Base-by-base conservation (phyloP, 768 basidiomycete species). In the Phylloporus scabripes region DNA sequence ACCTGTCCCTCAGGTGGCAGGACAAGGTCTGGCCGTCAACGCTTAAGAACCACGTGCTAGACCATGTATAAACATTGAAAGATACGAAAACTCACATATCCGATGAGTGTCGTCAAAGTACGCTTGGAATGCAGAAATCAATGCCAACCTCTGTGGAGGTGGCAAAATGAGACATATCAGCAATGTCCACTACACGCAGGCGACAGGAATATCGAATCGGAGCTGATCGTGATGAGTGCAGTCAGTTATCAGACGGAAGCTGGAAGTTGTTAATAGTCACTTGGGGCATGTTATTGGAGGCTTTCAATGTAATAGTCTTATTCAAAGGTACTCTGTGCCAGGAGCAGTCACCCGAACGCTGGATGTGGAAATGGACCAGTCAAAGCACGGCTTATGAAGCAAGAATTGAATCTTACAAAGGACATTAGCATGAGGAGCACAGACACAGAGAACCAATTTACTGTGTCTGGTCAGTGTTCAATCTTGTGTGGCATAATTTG, bases 191-290 rank as follows among this genome's bases (percentile, higher is more conserved):
- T 40, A n/a, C 14, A 79, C 83, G 82, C 74, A 50, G 76, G 69
- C 12, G 85, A 87, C 10, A 82, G 83, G 53, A 87, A 85, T 18
- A 66, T 48, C 0, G 82, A 76, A 60, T 83, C 82, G 4, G 82
- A 84, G 55, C 82, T 81, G 44, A 87, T 81, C 45, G 77, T 77
- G 50, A 86, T 86, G 24, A 85, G 84, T 47, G 84, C 85, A 31
- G 75, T 76, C 37, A 74, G 56, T 83, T 79, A 54, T 87, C 83
- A 4, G 76, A 75, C 1, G 85, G 85, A 48, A 87, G 71, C 59
- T 81, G 69, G 70, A 87, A 87, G 66, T 85, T 82, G 52, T 73
- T 78, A 60, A 87, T 84, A 6, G 78, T 80, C 37, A 86, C 81
- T 6, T 84, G 84, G 7, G 82, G 82, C 7, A 88, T 69, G 26